These are phyloP conservation scores for Monilinia aucupariae DNA, from an alignment of 2,329 filamentous ascomycete species.

Conservation along the genomic window DNA sequence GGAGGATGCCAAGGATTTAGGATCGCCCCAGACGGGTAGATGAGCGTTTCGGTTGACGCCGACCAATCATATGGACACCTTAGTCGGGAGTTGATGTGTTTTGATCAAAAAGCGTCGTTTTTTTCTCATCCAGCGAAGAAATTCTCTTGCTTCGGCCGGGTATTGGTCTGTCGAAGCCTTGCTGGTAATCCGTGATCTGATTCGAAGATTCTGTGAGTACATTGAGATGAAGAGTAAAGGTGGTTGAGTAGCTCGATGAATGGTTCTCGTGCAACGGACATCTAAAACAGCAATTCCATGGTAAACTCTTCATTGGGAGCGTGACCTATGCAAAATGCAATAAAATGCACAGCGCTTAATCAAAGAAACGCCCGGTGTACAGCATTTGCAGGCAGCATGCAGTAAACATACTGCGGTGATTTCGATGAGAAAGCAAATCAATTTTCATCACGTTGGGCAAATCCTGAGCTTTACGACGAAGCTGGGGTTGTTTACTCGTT, in stretches of 20 bases:
- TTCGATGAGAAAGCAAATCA: background rate
- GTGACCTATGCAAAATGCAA: background rate
- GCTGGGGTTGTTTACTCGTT: background rate
- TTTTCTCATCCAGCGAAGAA: background rate
- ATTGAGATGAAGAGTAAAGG: background rate
- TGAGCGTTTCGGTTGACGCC: background rate
- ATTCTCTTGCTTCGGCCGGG: background rate
- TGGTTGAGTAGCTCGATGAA: background rate
- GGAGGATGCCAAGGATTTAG: background rate
- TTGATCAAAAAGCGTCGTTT: background rate
- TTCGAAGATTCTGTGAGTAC: conserved; percentile 10
- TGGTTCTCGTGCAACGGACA: background rate
- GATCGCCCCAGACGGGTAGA: background rate
- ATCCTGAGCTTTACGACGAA: background rate
- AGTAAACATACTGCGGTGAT: background rate
- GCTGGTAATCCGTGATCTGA: background rate
- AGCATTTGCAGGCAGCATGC: background rate
- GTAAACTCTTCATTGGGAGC: background rate
- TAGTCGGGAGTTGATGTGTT: background rate
- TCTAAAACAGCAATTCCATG: background rate
- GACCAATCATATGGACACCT: background rate
- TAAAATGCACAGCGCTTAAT: background rate
- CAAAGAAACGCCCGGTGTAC: background rate
- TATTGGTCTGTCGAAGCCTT: background rate
- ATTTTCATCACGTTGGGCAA: background rate